Percentiles rank a stretch among this genome's conserved stretches.
Evolutionary conservation across 345 rosid genomes (phyloP).

Genomic region (Eutrema heterophyllum): DNA sequence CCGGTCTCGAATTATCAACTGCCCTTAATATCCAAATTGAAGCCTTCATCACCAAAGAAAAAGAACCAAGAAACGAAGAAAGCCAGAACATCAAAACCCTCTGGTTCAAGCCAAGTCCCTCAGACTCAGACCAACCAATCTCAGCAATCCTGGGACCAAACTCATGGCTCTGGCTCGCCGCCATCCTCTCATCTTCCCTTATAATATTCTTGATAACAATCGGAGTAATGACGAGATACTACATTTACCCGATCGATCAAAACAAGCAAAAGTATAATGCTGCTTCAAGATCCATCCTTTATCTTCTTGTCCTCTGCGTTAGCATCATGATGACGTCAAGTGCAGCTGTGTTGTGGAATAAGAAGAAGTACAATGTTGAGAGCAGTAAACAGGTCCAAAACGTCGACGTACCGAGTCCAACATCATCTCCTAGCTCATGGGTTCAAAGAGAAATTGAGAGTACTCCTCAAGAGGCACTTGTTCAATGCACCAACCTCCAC

Average conservation of each 20-base stretch:
- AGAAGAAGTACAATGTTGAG: conserved; percentile 37
- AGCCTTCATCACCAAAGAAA: conserved; percentile 72
- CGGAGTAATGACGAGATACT: conserved; percentile 54
- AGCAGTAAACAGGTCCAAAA: conserved; percentile 36
- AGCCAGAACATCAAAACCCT: conserved; percentile 27
- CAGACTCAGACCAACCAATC: conserved; percentile 48
- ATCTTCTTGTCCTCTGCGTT: conserved; percentile 45
- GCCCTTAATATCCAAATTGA: conserved; percentile 43
- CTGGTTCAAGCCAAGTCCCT: conserved; percentile 49
- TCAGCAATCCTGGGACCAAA: conserved; percentile 59
- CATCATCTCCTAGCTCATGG: conserved; percentile 31
- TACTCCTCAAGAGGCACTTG: conserved; percentile 47
- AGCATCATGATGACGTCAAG: conserved; percentile 46
- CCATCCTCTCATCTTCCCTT: conserved; percentile 60
- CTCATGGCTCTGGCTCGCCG: conserved; percentile 70
- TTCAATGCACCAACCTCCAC: conserved; percentile 44
- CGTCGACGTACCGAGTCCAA: conserved; percentile 31
- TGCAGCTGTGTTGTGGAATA: conserved; percentile 56
- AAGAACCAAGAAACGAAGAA: conserved; percentile 22
- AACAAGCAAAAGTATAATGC: conserved; percentile 27
- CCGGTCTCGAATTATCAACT: conserved; percentile 33
- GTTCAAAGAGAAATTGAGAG: conserved; percentile 61
- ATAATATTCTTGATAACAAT: conserved; percentile 45
- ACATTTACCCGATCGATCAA: conserved; percentile 55
- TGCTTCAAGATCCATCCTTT: conserved; percentile 36